phyloP scores from a whole-genome alignment of 2,329 filamentous ascomycete genomes.

The Penicillium rolfsii region DNA sequence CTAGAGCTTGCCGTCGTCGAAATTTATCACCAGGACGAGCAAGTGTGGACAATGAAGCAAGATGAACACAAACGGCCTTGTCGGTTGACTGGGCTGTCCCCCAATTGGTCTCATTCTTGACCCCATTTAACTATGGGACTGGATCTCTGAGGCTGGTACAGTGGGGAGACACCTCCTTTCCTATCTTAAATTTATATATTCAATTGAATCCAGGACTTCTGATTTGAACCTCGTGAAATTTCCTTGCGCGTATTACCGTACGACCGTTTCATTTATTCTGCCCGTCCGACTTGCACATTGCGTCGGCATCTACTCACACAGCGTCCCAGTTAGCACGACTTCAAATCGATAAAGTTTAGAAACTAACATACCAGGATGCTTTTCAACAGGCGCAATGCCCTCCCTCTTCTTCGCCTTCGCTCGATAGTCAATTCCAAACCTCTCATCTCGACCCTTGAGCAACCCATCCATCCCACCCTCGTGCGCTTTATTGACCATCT shows the following conservation, averaged over 20 bases:
- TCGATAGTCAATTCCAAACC: slow-evolving; percentile 56
- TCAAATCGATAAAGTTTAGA: slow-evolving; percentile 4
- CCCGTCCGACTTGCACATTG: slow-evolving; percentile 21
- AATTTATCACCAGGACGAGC: slow-evolving; percentile 53
- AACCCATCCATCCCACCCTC: slow-evolving; percentile 39
- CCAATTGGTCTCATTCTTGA: slow-evolving; percentile 45
- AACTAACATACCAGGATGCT: slow-evolving; percentile 40
- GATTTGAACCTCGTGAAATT: neutral
- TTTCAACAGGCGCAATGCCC: slow-evolving; percentile 48
- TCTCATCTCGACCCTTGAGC: slow-evolving; percentile 56
- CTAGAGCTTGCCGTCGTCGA: slow-evolving; percentile 61
- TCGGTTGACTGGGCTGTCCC: slow-evolving; percentile 36
- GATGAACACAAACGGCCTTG: slow-evolving; percentile 46
- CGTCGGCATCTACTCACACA: slow-evolving; percentile 38
- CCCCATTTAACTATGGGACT: slow-evolving; percentile 53
- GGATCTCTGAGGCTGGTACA: slow-evolving; percentile 44
- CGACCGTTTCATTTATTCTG: neutral
- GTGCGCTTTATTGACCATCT: slow-evolving; percentile 29
- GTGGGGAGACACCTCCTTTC: slow-evolving; percentile 49
- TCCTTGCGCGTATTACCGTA: neutral
- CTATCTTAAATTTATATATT: neutral
- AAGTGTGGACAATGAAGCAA: slow-evolving; percentile 64
- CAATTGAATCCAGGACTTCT: neutral
- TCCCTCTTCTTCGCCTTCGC: slow-evolving; percentile 58
- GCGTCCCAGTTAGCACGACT: slow-evolving; percentile 8